A percentile compares a stretch with the other conserved stretches of the same genome.
Evolutionary conservation across 768 basidiomycete species (phyloP).

Genomic region (Suillus brevipes): DNA sequence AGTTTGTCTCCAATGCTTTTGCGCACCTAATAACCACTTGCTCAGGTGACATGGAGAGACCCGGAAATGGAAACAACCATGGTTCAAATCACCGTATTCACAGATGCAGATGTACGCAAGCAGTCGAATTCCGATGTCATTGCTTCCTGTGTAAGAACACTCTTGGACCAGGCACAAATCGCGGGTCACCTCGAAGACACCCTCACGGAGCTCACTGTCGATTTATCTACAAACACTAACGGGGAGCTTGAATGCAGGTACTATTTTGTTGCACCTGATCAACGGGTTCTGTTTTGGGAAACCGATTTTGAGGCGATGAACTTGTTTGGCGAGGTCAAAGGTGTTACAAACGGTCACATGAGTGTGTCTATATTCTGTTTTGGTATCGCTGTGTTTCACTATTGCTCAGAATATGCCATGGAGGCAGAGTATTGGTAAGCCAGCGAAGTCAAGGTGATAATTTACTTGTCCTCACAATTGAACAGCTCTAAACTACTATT

Average conservation of each 20-base stretch:
- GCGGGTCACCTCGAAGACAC: not conserved
- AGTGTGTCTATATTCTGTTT: not conserved
- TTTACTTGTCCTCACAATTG: not conserved
- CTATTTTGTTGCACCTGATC: conserved; percentile 5
- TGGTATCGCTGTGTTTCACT: not conserved
- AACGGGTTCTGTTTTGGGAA: not conserved
- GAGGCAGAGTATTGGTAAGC: conserved; percentile 2
- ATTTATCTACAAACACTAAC: not conserved
- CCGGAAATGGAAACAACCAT: conserved; percentile 2
- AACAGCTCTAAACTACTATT: not conserved
- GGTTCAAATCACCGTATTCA: conserved; percentile 2
- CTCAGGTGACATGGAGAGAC: conserved; percentile 1
- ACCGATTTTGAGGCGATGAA: not conserved
- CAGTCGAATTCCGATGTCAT: not conserved
- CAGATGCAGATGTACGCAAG: not conserved
- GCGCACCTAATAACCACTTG: not conserved
- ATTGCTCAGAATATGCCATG: conserved; percentile 1
- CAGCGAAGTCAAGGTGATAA: not conserved
- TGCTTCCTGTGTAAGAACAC: not conserved
- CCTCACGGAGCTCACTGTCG: conserved; percentile 2
- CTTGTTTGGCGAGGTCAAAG: not conserved
- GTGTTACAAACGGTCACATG: conserved; percentile 1
- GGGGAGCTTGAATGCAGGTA: conserved; percentile 1
- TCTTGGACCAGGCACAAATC: not conserved
- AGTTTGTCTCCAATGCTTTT: not conserved